These are phyloP conservation scores for Cubamyces lactineus DNA, from an alignment of 768 basidiomycete species.

Conservation along the genomic window DNA sequence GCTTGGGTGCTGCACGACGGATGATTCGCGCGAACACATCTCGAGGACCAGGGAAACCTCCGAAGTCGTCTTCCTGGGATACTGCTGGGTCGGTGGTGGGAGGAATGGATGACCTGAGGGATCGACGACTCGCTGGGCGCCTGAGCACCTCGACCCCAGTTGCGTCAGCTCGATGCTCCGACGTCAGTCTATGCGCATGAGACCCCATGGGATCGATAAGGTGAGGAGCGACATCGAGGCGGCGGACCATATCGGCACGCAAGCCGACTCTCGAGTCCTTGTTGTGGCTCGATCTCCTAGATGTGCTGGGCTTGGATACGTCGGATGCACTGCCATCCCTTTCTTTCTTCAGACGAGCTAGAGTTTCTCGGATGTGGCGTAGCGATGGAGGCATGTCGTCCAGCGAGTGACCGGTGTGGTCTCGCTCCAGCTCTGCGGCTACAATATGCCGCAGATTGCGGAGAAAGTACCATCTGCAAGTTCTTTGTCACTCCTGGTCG, in stretches of 20 bases:
- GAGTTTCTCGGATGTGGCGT: slow-evolving; percentile 12
- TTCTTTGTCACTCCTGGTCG: too few species aligned
- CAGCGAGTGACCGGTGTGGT: not conserved
- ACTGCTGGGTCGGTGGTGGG: not conserved
- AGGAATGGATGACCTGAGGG: not conserved
- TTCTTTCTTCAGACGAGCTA: not conserved
- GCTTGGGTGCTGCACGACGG: slow-evolving; percentile 57
- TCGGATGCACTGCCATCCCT: not conserved
- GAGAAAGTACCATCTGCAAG: slow-evolving; percentile 28
- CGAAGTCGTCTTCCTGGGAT: slow-evolving; percentile 23
- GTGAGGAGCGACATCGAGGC: slow-evolving; percentile 27
- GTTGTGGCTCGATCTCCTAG: not conserved
- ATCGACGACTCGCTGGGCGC: slow-evolving; percentile 10
- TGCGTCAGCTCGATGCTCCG: not conserved
- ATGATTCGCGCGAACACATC: slow-evolving; percentile 39
- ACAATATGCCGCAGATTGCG: slow-evolving; percentile 30
- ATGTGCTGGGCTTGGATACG: not conserved
- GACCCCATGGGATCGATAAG: slow-evolving; percentile 27
- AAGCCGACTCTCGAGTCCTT: not conserved
- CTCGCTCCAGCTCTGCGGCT: slow-evolving; percentile 21
- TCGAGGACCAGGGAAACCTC: slow-evolving; percentile 41
- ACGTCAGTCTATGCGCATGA: not conserved
- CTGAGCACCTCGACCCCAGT: slow-evolving; percentile 11
- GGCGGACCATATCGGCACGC: slow-evolving; percentile 28
- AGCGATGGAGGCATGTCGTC: slow-evolving; percentile 2